A percentile compares a stretch with the other conserved stretches of the same genome.
Evolutionary conservation across 2,329 filamentous ascomycete species (phyloP).

Genomic region (Orbilia oligospora): DNA sequence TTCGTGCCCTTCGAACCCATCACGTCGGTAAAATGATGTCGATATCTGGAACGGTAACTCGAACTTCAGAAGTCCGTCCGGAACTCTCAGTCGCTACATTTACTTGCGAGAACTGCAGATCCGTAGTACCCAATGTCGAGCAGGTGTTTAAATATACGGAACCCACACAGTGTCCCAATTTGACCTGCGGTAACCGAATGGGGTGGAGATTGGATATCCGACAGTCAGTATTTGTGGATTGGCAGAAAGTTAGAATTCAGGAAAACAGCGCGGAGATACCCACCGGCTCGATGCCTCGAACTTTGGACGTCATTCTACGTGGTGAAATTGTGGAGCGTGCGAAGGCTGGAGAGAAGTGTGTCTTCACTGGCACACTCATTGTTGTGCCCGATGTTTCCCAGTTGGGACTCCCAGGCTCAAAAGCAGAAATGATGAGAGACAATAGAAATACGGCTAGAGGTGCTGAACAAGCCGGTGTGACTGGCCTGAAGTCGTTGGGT

Average conservation of each 20-base stretch:
- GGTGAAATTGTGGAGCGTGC: conserved; percentile 98
- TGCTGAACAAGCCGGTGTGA: conserved; percentile 76
- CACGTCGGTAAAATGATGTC: conserved; percentile 95
- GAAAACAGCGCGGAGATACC: conserved; percentile 99
- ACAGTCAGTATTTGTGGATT: conserved; percentile 97
- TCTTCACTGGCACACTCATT: conserved; percentile 95
- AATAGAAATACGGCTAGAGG: conserved; percentile 81
- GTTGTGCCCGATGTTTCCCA: conserved; percentile 98
- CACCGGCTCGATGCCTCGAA: conserved; percentile 97
- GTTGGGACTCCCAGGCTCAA: conserved; percentile 86
- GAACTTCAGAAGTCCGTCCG: conserved; percentile 95
- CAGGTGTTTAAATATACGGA: conserved; percentile 98
- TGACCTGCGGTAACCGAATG: conserved; percentile 85
- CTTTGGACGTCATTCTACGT: conserved; percentile 95
- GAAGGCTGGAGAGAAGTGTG: conserved; percentile 97
- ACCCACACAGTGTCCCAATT: conserved; percentile 93
- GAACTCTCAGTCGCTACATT: conserved; percentile 95
- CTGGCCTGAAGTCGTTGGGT: conserved; percentile 90
- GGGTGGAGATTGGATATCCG: conserved; percentile 98
- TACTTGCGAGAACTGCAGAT: conserved; percentile 87
- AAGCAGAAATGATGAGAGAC: conserved; percentile 86
- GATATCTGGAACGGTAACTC: conserved; percentile 95
- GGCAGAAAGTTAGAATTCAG: conserved; percentile 98
- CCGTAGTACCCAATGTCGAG: conserved; percentile 88
- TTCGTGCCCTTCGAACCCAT: conserved; percentile 86